Evolutionary conservation across 73 alveolate species (phyloP).

Genomic region (Tetrahymena borealis): DNA sequence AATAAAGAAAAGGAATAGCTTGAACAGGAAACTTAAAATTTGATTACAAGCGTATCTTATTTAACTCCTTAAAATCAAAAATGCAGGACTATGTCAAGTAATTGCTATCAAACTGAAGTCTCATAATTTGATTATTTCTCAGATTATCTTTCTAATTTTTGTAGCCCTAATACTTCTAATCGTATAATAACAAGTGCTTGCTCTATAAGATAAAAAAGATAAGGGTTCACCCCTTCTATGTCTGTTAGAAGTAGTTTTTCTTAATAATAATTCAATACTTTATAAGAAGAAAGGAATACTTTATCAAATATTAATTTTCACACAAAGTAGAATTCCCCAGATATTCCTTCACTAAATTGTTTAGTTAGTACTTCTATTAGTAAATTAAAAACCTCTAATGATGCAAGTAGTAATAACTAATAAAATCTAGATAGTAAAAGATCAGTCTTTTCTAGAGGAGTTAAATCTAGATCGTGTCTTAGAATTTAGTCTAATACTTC

Average conservation of each 20-base stretch:
- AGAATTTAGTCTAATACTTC: neutral
- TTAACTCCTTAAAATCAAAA: neutral
- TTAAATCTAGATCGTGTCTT: neutral
- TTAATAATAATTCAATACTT: neutral
- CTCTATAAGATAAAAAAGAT: neutral
- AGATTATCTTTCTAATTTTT: neutral
- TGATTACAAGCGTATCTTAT: neutral
- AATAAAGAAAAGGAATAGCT: neutral
- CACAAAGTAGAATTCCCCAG: no score
- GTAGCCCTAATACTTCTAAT: neutral
- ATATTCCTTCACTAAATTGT: no score
- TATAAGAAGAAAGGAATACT: no score
- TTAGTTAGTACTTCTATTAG: no score
- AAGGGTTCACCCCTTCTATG: neutral
- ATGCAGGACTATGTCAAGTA: neutral
- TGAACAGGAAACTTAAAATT: neutral
- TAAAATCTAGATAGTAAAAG: no score
- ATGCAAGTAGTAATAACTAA: no score
- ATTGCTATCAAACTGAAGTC: neutral
- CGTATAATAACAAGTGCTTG: neutral
- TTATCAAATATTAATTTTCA: no score
- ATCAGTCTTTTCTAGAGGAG: neutral
- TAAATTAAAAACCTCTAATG: no score
- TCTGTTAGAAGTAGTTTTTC: neutral
- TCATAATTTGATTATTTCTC: neutral